These are phyloP conservation scores for Rhynchosporium graminicola DNA, from an alignment of 2,329 filamentous ascomycete genomes.

Conservation along the genomic window DNA sequence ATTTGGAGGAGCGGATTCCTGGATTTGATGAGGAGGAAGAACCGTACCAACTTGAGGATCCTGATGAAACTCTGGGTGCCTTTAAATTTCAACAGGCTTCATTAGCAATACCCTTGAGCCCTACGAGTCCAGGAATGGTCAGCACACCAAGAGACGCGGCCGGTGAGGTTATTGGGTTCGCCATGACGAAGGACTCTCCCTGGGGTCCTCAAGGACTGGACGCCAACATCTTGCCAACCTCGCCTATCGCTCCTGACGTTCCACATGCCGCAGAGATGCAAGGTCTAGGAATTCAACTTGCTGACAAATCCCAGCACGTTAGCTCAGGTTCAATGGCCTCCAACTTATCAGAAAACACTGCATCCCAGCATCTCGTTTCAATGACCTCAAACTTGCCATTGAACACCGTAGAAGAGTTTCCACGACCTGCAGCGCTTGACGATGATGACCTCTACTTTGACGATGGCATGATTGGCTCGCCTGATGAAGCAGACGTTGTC, in stretches of 20 bases:
- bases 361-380: constrained; percentile 11
- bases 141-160: constrained; percentile 57
- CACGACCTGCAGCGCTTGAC: constrained; percentile 34
- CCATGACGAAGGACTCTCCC: constrained; percentile 42
- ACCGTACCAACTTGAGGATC: constrained; percentile 44
- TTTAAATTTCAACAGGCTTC: constrained; percentile 46
- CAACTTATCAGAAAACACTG: constrained; percentile 2
- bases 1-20: constrained; percentile 64
- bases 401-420: constrained; percentile 20
- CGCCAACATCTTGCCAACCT: constrained; percentile 25
- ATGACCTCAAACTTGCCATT: constrained; percentile 10
- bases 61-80: constrained; percentile 29
- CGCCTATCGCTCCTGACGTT: constrained; percentile 21
- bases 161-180: constrained; percentile 59
- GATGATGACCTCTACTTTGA: constrained; percentile 72
- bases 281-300: constrained; percentile 32
- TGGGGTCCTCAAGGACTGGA: constrained; percentile 18
- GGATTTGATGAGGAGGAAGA: constrained; percentile 44
- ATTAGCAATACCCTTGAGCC: constrained; percentile 53
- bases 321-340: constrained; percentile 3
- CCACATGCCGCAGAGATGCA: constrained; percentile 16
- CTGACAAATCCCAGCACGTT: constrained; percentile 18
- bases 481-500: constrained; percentile 49
- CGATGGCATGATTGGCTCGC: constrained; percentile 55
- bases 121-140: constrained; percentile 49